These are phyloP conservation scores for Diutina siamensis DNA, from an alignment of 1,139 yeast species.

Conservation along the genomic window DNA sequence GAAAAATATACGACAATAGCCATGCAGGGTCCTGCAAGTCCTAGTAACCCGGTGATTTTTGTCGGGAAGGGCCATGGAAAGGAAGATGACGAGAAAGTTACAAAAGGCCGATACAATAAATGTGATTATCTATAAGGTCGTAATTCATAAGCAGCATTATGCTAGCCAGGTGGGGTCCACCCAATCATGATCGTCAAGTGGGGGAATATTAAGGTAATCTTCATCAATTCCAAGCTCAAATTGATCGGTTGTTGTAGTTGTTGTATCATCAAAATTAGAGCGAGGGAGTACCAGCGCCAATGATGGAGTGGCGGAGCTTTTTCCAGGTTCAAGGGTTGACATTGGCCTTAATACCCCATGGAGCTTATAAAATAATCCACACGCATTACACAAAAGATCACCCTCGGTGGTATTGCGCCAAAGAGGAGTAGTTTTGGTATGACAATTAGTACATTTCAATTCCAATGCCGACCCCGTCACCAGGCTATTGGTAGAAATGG, in stretches of 20 bases:
- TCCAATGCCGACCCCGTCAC: slow-evolving; percentile 7
- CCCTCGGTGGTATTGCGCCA: slow-evolving; percentile 38
- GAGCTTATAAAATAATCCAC: slow-evolving; percentile 16
- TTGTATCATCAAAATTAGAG: background rate
- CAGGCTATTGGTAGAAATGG: background rate
- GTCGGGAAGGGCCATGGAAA: too few species aligned
- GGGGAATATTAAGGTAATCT: background rate
- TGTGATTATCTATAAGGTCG: background rate
- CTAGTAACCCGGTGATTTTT: too few species aligned
- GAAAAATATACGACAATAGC: too few species aligned
- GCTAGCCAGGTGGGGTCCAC: background rate
- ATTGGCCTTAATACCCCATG: slow-evolving; percentile 24
- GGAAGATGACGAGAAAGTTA: too few species aligned
- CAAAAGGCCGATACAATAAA: too few species aligned
- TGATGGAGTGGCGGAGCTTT: background rate
- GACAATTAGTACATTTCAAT: slow-evolving; percentile 34
- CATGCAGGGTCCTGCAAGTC: too few species aligned
- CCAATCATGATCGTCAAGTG: slow-evolving; percentile 2
- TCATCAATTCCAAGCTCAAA: background rate
- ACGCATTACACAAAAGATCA: slow-evolving; percentile 35
- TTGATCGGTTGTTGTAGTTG: background rate
- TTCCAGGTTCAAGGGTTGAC: slow-evolving; percentile 9
- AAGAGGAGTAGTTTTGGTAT: slow-evolving; percentile 34
- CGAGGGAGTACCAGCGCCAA: background rate
- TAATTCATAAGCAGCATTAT: background rate